These are phyloP conservation scores for Isabelozyma gotoi DNA, from an alignment of 805 yeast species.

Conservation along the genomic window DNA sequence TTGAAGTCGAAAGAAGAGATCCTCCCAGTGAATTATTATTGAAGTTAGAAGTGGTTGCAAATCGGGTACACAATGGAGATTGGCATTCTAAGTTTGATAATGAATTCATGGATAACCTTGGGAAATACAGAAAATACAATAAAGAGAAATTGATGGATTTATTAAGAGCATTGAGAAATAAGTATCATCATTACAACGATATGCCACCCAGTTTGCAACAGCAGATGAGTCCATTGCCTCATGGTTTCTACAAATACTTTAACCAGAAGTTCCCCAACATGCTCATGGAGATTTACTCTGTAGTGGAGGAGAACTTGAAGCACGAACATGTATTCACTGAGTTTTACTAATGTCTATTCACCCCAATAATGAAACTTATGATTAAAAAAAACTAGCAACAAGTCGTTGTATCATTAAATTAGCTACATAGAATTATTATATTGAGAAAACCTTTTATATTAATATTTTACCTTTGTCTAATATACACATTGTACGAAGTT, in stretches of 20 bases:
- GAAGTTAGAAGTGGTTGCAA: constrained; percentile 53
- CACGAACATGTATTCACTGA: constrained; percentile 60
- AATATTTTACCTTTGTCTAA: too few species aligned
- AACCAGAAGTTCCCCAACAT: constrained; percentile 72
- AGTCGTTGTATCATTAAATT: too few species aligned
- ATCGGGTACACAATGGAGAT: constrained; percentile 54
- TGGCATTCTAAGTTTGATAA: constrained; percentile 78
- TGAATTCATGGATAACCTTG: constrained; percentile 78
- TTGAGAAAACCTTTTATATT: too few species aligned
- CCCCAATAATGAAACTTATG: too few species aligned
- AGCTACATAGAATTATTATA: too few species aligned
- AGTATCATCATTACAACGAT: constrained; percentile 93
- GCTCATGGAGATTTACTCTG: constrained; percentile 69
- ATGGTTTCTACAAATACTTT: constrained; percentile 81
- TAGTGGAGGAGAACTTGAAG: constrained; percentile 56
- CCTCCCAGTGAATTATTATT: constrained; percentile 66
- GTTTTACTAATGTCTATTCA: constrained; percentile 29
- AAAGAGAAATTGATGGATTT: constrained; percentile 79
- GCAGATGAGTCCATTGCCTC: constrained; percentile 77
- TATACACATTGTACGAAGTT: too few species aligned
- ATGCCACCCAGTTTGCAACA: constrained; percentile 64
- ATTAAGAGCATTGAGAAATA: constrained; percentile 85
- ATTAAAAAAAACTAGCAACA: too few species aligned
- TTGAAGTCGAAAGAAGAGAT: constrained; percentile 80
- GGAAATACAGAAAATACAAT: constrained; percentile 87